These are phyloP conservation scores for Scedosporium aurantiacum DNA, from an alignment of 2,329 filamentous ascomycete species.

Conservation along the genomic window DNA sequence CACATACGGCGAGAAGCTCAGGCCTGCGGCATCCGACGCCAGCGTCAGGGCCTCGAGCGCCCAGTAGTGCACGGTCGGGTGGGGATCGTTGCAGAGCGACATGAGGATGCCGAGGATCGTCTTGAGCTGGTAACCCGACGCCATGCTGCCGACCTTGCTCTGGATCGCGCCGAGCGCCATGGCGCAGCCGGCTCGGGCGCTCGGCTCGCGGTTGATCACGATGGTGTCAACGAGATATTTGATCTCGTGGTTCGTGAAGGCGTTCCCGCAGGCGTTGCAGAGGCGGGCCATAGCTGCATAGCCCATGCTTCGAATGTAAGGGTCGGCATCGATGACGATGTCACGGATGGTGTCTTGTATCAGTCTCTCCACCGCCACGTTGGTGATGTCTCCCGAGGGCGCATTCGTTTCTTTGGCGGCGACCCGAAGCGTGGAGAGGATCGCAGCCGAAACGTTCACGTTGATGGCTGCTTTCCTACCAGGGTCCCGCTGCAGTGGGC, in stretches of 20 bases:
- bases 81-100: slow-evolving; percentile 90
- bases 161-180: slow-evolving; percentile 90
- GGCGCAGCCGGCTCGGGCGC: slow-evolving; percentile 85
- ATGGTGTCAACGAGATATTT: slow-evolving; percentile 91
- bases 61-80: slow-evolving; percentile 94
- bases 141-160: slow-evolving; percentile 93
- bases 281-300: slow-evolving; percentile 78
- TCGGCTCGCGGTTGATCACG: slow-evolving; percentile 85
- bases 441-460: slow-evolving; percentile 76
- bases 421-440: slow-evolving; percentile 72
- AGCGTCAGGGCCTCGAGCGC: slow-evolving; percentile 78
- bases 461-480: slow-evolving; percentile 83
- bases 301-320: slow-evolving; percentile 74
- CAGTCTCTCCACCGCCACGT: slow-evolving; percentile 68
- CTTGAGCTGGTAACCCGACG: slow-evolving; percentile 89
- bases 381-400: slow-evolving; percentile 60
- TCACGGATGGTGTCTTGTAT: slow-evolving; percentile 63
- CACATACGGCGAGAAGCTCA: slow-evolving; percentile 86
- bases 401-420: slow-evolving; percentile 70
- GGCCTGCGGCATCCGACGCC: slow-evolving; percentile 81
- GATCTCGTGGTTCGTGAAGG: slow-evolving; percentile 81
- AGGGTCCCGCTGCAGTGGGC: slow-evolving; percentile 69
- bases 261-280: slow-evolving; percentile 73
- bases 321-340: slow-evolving; percentile 74
- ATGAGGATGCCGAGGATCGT: slow-evolving; percentile 97